These are phyloP conservation scores for Ceratocystiopsis sp. DNA, from an alignment of 2,329 filamentous ascomycete genomes.

Conservation along the genomic window DNA sequence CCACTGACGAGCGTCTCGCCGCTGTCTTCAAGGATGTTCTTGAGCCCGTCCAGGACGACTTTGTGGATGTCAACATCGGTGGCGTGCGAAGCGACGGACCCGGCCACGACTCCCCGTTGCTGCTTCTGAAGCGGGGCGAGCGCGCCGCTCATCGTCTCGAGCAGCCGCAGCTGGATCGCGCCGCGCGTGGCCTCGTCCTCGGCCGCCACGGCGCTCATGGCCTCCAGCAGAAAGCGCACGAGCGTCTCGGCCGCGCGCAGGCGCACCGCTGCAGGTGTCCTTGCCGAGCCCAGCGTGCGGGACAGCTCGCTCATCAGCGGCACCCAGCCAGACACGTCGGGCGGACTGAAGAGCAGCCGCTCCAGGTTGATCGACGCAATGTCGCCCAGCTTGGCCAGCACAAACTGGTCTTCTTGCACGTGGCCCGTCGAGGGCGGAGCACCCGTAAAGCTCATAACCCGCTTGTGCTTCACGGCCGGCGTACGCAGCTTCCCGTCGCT, in stretches of 20 bases:
- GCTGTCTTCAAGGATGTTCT: constrained; percentile 69
- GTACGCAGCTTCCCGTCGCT: constrained; percentile 16
- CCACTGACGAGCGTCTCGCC: constrained; percentile 70
- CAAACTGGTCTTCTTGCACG: constrained; percentile 47
- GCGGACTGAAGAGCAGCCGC: constrained; percentile 50
- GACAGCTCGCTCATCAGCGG: constrained; percentile 42
- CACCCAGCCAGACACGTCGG: constrained; percentile 59
- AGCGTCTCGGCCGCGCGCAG: constrained; percentile 48
- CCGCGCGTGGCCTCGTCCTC: constrained; percentile 34
- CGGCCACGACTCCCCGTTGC: constrained; percentile 22
- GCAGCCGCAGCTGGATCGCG: constrained; percentile 52
- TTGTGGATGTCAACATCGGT: constrained; percentile 68
- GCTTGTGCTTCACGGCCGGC: constrained; percentile 19
- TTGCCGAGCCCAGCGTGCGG: constrained; percentile 28
- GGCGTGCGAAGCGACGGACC: constrained; percentile 39
- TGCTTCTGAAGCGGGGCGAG: constrained; percentile 39
- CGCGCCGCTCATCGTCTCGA: constrained; percentile 48
- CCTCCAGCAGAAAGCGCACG: constrained; percentile 38
- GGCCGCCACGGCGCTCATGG: constrained; percentile 36
- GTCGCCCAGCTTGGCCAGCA: constrained; percentile 57
- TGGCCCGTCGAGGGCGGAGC: constrained; percentile 25
- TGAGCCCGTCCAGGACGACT: constrained; percentile 61
- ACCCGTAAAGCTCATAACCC: constrained; percentile 30
- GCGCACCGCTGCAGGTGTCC: constrained; percentile 34
- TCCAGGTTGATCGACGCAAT: constrained; percentile 58